A percentile compares a stretch with the other conserved stretches of the same genome.
Evolutionary conservation across 208 protist genomes (phyloP).

Genomic region (Trypanosoma cruzi): DNA sequence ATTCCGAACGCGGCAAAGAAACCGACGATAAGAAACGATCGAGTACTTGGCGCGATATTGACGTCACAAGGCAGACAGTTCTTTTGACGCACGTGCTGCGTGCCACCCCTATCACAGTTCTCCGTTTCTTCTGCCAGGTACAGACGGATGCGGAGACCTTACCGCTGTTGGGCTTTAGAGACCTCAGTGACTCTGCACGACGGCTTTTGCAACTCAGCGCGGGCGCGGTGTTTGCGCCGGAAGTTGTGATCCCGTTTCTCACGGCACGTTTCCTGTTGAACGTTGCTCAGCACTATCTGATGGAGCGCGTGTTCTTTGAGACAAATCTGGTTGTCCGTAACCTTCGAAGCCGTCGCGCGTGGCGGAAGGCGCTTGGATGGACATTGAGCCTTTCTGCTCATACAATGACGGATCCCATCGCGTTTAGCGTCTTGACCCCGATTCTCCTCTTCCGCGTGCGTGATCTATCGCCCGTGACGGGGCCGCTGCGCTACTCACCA

Average conservation of each 20-base stretch:
- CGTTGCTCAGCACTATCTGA: constrained; percentile 45
- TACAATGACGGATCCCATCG: constrained; percentile 65
- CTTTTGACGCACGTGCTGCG: constrained; percentile 67
- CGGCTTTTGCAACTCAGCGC: constrained; percentile 16
- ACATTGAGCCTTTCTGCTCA: constrained; percentile 54
- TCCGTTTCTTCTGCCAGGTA: constrained; percentile 70
- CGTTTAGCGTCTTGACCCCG: constrained; percentile 62
- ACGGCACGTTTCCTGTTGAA: constrained; percentile 43
- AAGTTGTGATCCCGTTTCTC: constrained; percentile 35
- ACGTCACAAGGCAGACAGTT: constrained; percentile 43
- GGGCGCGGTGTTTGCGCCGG: constrained; percentile 13
- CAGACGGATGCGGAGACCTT: constrained; percentile 65
- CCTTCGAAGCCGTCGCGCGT: constrained; percentile 63
- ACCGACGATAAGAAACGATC: not conserved
- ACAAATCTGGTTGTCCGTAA: constrained; percentile 67
- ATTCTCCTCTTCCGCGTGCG: constrained; percentile 36
- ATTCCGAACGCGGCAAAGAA: not conserved
- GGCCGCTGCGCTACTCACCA: constrained; percentile 42
- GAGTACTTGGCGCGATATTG: constrained; percentile 15
- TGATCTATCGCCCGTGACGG: constrained; percentile 25
- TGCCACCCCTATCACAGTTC: constrained; percentile 49
- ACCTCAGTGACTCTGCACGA: constrained; percentile 14
- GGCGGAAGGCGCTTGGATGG: constrained; percentile 57
- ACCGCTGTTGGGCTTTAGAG: constrained; percentile 42
- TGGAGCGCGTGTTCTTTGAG: constrained; percentile 62